Conservation (phyloP, 345 rosid genomes). For the Geranium rotundifolium region DNA sequence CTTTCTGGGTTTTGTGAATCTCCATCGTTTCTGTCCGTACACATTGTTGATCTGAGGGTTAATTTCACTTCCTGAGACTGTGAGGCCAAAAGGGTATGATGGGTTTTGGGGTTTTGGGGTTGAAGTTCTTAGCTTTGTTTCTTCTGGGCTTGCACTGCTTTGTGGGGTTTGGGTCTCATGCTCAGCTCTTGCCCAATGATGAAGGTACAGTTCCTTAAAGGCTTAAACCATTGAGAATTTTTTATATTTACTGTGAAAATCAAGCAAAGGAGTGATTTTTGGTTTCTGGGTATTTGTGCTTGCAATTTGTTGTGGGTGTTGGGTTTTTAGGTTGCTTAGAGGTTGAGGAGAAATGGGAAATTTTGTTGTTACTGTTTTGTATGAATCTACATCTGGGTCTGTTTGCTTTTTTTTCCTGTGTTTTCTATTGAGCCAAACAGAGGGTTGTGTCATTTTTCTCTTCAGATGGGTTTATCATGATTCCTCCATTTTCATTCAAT, state of each 20-base stretch:
- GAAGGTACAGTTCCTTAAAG: neutral
- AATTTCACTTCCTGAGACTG: no score
- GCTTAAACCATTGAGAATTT: no score
- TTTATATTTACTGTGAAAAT: neutral
- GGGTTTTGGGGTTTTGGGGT: neutral
- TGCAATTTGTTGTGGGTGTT: neutral
- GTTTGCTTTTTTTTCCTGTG: neutral
- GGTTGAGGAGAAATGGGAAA: neutral
- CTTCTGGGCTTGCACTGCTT: neutral
- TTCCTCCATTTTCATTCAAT: neutral
- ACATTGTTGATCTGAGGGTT: no score
- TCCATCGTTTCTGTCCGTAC: no score
- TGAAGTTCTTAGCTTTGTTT: neutral
- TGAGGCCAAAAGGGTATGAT: neutral
- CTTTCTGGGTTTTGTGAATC: no score
- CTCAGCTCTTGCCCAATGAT: neutral
- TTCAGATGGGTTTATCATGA: neutral
- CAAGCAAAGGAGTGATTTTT: neutral
- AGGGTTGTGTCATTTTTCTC: neutral
- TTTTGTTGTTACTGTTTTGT: neutral
- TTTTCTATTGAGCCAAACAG: neutral
- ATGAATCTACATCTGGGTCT: neutral
- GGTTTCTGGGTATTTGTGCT: neutral
- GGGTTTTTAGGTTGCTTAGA: neutral
- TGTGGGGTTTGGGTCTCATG: neutral